Conservation (phyloP, 192 early-diverging fungal species). For the Backusella australiensis region DNA sequence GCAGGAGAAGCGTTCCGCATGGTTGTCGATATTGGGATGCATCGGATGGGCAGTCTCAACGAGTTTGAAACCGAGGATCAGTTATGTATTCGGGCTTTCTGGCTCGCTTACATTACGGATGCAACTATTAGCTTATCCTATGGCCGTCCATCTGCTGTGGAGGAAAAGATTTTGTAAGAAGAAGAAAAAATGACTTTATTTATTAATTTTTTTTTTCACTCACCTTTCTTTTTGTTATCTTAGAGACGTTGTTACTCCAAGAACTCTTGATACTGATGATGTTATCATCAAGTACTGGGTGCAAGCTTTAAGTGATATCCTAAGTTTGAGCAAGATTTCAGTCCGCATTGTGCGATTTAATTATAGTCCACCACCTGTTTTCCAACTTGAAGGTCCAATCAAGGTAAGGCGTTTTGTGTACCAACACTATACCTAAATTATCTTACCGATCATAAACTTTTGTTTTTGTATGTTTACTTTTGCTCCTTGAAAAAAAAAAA, state of each 20-base stretch:
- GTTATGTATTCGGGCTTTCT: conserved; percentile 62
- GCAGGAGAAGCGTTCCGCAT: conserved; percentile 68
- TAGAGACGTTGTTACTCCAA: not conserved
- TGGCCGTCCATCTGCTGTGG: conserved; percentile 52
- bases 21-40: conserved; percentile 73
- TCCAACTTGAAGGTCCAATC: not conserved
- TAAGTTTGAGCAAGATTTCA: not conserved
- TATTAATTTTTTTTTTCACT: too few species aligned
- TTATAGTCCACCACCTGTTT: not conserved
- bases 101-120: conserved; percentile 67
- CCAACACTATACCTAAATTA: not conserved
- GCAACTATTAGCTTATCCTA: conserved; percentile 58
- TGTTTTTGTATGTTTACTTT: not conserved
- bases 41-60: conserved; percentile 33
- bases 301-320: not conserved
- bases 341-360: not conserved
- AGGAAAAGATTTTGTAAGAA: conserved; percentile 39
- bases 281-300: not conserved
- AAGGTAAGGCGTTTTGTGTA: not conserved
- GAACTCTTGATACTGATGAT: not conserved
- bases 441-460: not conserved
- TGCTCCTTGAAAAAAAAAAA: not conserved
- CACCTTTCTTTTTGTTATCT: not conserved
- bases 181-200: not conserved
- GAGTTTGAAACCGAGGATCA: conserved; percentile 20